A percentile compares a stretch with the other conserved stretches of the same genome.
These are phyloP conservation scores for Phytopythium oedochilum DNA, from an alignment of 352 stramenopile genomes.

Conservation along the genomic window DNA sequence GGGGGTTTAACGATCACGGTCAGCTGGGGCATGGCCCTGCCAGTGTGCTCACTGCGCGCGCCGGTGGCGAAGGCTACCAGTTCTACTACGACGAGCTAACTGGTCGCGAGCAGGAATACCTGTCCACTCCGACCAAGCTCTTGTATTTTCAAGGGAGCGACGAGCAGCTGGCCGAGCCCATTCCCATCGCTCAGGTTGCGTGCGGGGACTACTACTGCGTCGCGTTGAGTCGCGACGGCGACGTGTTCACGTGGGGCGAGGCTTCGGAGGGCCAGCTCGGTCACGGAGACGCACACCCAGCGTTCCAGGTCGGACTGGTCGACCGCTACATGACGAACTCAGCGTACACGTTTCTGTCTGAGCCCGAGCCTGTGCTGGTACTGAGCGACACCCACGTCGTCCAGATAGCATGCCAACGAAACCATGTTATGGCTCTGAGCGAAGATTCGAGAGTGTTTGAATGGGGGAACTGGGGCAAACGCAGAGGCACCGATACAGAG, in stretches of 20 bases:
- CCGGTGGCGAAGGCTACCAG: slow-evolving; percentile 25
- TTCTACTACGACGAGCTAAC: slow-evolving; percentile 50
- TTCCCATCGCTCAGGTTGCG: slow-evolving; percentile 42
- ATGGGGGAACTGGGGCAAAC: slow-evolving; percentile 70
- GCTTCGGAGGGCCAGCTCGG: slow-evolving; percentile 68
- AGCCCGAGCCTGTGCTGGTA: slow-evolving; percentile 56
- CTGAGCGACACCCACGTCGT: slow-evolving; percentile 35
- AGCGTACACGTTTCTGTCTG: slow-evolving; percentile 56
- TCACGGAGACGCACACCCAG: slow-evolving; percentile 43
- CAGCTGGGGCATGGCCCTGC: slow-evolving; percentile 60
- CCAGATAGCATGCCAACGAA: slow-evolving; percentile 49
- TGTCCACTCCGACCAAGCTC: slow-evolving; percentile 38
- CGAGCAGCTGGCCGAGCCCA: slow-evolving; percentile 57
- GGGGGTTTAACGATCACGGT: slow-evolving; percentile 77
- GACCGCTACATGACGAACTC: slow-evolving; percentile 63
- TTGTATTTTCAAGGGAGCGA: slow-evolving; percentile 59
- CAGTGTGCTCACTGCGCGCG: slow-evolving; percentile 39
- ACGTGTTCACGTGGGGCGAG: slow-evolving; percentile 77
- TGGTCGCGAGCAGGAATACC: slow-evolving; percentile 34
- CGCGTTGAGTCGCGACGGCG: slow-evolving; percentile 48
- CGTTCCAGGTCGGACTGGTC: slow-evolving; percentile 60
- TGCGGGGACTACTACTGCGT: slow-evolving; percentile 75
- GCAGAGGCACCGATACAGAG: slow-evolving; percentile 40
- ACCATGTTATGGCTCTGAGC: slow-evolving; percentile 51
- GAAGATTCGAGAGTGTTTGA: slow-evolving; percentile 41